phyloP scores from a whole-genome alignment of 805 yeast species.

The Crinitomyces ghanaensis region DNA sequence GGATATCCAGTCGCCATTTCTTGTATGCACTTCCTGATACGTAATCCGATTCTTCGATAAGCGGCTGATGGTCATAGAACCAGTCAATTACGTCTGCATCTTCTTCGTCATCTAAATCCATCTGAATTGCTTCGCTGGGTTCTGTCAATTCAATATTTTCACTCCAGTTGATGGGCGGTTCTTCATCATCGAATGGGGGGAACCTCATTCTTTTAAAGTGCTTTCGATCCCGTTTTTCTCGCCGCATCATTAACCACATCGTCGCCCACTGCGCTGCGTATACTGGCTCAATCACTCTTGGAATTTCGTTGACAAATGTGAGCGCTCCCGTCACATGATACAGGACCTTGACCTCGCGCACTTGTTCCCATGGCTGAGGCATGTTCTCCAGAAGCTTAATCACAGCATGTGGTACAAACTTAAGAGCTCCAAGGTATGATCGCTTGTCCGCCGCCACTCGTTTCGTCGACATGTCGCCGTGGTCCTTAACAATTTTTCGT shows the following conservation, averaged over 20 bases:
- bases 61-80: constrained; percentile 71
- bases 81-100: constrained; percentile 56
- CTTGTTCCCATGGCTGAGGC: constrained; percentile 98
- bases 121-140: constrained; percentile 56
- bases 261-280: constrained; percentile 94
- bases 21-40: constrained; percentile 73
- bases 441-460: constrained; percentile 75
- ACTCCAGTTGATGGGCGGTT: constrained; percentile 78
- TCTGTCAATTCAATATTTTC: constrained; percentile 67
- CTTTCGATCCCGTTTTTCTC: constrained; percentile 82
- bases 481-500: constrained; percentile 70
- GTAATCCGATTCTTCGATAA: constrained; percentile 41
- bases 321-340: constrained; percentile 92
- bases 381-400: constrained; percentile 82
- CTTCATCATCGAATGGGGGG: constrained; percentile 97
- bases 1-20: constrained; percentile 53
- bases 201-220: constrained; percentile 87
- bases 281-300: constrained; percentile 85
- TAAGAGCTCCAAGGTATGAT: constrained; percentile 80
- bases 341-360: constrained; percentile 73
- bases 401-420: constrained; percentile 92
- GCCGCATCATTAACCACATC: constrained; percentile 84
- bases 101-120: constrained; percentile 53
- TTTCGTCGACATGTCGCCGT: constrained; percentile 73
- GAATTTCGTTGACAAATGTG: constrained; percentile 86